Percentiles rank a stretch among this genome's conserved stretches.
phyloP scores from a whole-genome alignment of 768 basidiomycete species.

The Macrolepiota albuminosa region DNA sequence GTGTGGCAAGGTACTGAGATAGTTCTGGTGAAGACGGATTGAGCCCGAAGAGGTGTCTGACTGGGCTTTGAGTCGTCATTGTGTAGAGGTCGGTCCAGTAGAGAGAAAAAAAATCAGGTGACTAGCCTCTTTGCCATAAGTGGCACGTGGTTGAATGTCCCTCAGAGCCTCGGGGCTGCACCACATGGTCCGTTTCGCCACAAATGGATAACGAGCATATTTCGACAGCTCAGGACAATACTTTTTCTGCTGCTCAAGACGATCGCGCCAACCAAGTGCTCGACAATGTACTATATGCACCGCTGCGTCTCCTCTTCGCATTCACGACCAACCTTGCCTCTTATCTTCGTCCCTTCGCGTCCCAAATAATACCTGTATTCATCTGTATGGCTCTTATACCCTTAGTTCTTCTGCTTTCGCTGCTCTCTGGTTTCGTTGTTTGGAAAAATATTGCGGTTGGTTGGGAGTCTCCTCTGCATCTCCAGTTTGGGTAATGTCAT shows the following conservation, averaged over 20 bases:
- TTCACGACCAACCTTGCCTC: constrained; percentile 21
- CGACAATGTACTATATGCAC: constrained; percentile 9
- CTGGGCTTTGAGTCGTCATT: constrained; percentile 2
- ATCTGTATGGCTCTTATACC: constrained; percentile 63
- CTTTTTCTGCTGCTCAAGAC: not conserved
- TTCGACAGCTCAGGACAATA: constrained; percentile 13
- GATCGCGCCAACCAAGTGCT: constrained; percentile 10
- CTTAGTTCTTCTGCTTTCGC: constrained; percentile 52
- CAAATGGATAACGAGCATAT: constrained; percentile 16
- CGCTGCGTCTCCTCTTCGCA: constrained; percentile 10
- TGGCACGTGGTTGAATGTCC: constrained; percentile 1
- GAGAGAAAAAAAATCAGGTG: not conserved
- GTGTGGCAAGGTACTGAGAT: constrained; percentile 33
- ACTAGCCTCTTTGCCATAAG: not conserved
- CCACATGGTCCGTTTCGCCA: constrained; percentile 2
- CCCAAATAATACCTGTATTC: constrained; percentile 60
- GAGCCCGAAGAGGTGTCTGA: constrained; percentile 44
- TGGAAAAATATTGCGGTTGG: constrained; percentile 68
- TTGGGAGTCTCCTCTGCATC: constrained; percentile 64
- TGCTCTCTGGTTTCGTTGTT: constrained; percentile 66
- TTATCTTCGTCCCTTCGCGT: constrained; percentile 47
- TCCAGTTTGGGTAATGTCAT: constrained; percentile 70
- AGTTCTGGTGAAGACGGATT: constrained; percentile 44
- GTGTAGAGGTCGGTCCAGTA: not conserved
- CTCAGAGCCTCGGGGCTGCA: not conserved